Evolutionary conservation across 2,329 filamentous ascomycete genomes (phyloP), one percentile per base, ranked within the genome.

Genomic region (Plectosphaerella plurivora): DNA sequence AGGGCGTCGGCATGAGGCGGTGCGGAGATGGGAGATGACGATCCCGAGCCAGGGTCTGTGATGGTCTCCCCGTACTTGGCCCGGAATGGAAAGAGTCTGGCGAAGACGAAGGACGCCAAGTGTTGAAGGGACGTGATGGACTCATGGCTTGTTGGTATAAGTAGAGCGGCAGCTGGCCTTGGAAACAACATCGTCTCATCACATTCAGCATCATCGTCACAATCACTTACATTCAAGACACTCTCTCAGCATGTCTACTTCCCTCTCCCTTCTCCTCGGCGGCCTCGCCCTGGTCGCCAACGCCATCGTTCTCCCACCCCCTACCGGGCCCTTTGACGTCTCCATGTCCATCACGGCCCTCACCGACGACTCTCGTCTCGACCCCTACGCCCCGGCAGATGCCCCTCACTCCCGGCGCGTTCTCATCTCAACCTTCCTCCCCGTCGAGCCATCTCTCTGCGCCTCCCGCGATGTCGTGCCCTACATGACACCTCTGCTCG

Each of bases 401-500:
- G 33, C 53, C 2, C 58, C 55, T 1, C 63, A 63, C n/a, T 55
- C 58, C 2, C 55, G 66, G 5, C 59, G 59, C 8, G 47, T 71
- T 1, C 49, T 68, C 4, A 53, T 60, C 2, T 70, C 68, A 0
- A 52, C 66, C 4, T 71, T 66, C 45, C 57, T 67, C 16, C 68
- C 68, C 0, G 52, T 70, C 4, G 56, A 64, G 5, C 41, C 53
- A 1, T 55, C 57, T 2, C 47, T 50, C 15, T 70, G 66, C 37
- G 51, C 50, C 41, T 37, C n/a, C 1, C 45, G 25, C 4, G 22
- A 55, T 14, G 53, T 18, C 0, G 51, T 63, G 0, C 56, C 66
- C 2, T 71, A 71, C 56, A 70, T 71, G 69, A 62, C 68, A 0
- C 65, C 67, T 0, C 54, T 55, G 0, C 65, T 68, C 0, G 67